A percentile compares a stretch with the other conserved stretches of the same genome.
Evolutionary conservation across 169 alveolate genomes (phyloP).

Genomic region (Plasmodium ovale): DNA sequence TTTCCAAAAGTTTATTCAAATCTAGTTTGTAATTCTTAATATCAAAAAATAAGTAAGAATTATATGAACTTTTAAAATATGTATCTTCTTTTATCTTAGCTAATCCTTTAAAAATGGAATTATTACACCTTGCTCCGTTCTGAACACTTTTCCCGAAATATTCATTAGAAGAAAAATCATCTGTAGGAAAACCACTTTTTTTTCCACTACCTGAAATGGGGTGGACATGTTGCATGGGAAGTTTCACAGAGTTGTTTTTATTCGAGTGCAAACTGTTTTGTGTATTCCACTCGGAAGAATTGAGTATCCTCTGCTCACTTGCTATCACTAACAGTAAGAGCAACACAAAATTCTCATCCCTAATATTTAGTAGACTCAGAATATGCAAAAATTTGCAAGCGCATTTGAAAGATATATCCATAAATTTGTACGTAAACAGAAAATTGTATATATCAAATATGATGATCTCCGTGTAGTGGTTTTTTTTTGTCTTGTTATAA

Average conservation of each 20-base stretch:
- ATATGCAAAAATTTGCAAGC: conserved; percentile 61
- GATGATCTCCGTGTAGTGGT: background rate
- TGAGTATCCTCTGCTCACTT: conserved; percentile 10
- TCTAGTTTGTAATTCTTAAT: conserved; percentile 35
- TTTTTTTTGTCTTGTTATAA: conserved; percentile 27
- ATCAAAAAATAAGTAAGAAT: conserved; percentile 51
- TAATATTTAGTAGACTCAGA: conserved; percentile 37
- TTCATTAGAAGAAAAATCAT: background rate
- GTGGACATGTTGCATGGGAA: too few relatives aligned
- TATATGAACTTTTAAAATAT: conserved; percentile 65
- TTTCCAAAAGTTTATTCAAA: conserved; percentile 21
- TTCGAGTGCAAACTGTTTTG: too few relatives aligned
- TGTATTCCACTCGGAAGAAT: too few relatives aligned
- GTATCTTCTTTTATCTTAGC: conserved; percentile 36
- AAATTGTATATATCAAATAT: conserved; percentile 55
- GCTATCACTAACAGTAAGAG: conserved; percentile 34
- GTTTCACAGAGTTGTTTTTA: too few relatives aligned
- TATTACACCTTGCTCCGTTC: background rate
- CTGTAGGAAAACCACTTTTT: background rate
- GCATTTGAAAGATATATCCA: conserved; percentile 61
- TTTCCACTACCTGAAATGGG: too few relatives aligned
- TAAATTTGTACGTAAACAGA: conserved; percentile 36
- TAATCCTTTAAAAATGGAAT: conserved; percentile 36
- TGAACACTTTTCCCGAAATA: too few relatives aligned
- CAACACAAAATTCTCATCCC: conserved; percentile 43